Conservation (phyloP, 2,329 filamentous ascomycete species). For the Aspergillus alliaceus region DNA sequence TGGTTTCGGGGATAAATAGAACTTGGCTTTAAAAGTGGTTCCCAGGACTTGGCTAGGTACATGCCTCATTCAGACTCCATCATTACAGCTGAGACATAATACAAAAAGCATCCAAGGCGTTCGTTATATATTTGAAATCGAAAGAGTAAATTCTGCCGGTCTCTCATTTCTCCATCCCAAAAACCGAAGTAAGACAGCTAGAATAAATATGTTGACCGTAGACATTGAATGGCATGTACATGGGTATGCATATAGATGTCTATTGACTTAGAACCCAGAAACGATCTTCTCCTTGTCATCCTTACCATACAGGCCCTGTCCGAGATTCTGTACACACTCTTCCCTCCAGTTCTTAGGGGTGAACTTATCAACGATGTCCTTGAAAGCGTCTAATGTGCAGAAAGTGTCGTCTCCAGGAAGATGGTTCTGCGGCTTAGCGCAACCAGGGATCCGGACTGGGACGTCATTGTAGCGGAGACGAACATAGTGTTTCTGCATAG, state of each 20-base stretch:
- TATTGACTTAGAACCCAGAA: conserved; percentile 38
- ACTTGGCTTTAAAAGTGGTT: not conserved
- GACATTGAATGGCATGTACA: not conserved
- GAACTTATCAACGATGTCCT: conserved; percentile 85
- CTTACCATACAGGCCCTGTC: conserved; percentile 52
- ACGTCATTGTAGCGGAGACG: conserved; percentile 88
- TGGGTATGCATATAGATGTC: not conserved
- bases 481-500: conserved; percentile 71
- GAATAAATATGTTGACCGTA: not conserved
- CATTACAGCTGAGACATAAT: not conserved
- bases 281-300: conserved; percentile 35
- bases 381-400: conserved; percentile 91
- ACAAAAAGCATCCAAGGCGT: not conserved
- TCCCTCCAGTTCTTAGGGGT: conserved; percentile 77
- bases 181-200: too few relatives aligned
- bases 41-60: not conserved
- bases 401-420: conserved; percentile 82
- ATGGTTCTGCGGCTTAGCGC: conserved; percentile 72
- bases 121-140: too few relatives aligned
- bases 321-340: conserved; percentile 61
- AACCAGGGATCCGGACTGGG: conserved; percentile 79
- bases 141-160: not conserved
- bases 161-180: not conserved
- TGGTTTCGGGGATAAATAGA: not conserved
- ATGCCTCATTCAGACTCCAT: not conserved